Base-by-base conservation (phyloP, 805 yeast species). In the Candida caryicola region DNA sequence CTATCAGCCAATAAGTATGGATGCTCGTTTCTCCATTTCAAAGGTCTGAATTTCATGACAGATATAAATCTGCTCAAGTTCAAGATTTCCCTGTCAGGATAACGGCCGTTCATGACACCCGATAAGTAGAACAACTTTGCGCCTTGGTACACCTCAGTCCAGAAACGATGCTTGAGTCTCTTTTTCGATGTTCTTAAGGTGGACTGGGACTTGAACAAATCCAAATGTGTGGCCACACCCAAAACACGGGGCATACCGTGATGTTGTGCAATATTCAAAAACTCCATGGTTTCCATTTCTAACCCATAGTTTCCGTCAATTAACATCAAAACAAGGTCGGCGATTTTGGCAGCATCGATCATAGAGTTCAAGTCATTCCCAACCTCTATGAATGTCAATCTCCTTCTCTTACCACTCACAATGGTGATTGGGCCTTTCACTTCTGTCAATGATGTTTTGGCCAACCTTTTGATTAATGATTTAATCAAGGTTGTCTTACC, bases 261-360 rank as follows among this genome's bases (percentile, higher is more conserved):
- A 57, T 91, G 97, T 52, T 93, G 96, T 3, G 96, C 95, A 49
- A 93, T 77, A 55, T 93, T 95, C 46, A 93, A 72, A 56, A 93
- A 93, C 64, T 93, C 99, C 98, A 93, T 95, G 6, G 99, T 93
- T 64, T 93, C 99, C 99, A 93, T 93, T 69, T 93, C 99, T 43
- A 93, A 80, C 5, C 99, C 99, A 59, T 88, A 93, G 60, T 93
- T 93, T 42, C 99, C 98, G 68, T 93, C 99, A 43, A 93, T 80
- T 74, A 93, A 66, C 44, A 93, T 60, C 34, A 93, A 71, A 7
- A 95, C 95, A 45, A 93, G 71, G 62, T 93, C 99, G 0, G 98
- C 96, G 40, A 90, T 81, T 55, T 93, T 93, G 18, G 98, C 96
- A 27, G 93, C 79, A 65, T 93, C 99, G 30, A 90, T 80, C 98